These are phyloP conservation scores for Ogataea degrootiae DNA, from an alignment of 805 yeast genomes.

Conservation along the genomic window DNA sequence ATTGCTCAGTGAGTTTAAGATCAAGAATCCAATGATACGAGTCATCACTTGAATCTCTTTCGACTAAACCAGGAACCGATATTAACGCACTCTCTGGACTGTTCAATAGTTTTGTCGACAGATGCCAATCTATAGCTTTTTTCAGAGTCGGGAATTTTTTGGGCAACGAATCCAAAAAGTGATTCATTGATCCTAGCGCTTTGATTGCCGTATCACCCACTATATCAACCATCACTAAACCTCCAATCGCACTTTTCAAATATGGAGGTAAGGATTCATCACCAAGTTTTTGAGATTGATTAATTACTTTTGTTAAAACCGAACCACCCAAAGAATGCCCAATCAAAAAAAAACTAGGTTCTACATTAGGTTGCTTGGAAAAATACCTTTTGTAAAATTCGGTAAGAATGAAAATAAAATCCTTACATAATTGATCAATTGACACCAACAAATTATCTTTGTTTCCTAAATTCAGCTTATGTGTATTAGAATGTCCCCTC, in stretches of 20 bases:
- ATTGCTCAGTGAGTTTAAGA: constrained; percentile 53
- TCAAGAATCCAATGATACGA: constrained; percentile 57
- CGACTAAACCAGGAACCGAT: constrained; percentile 72
- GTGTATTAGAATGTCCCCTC: constrained; percentile 76
- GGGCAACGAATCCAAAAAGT: constrained; percentile 67
- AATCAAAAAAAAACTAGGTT: constrained; percentile 49
- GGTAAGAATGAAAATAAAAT: constrained; percentile 47
- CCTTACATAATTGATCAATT: constrained; percentile 50
- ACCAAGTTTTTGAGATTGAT: constrained; percentile 9
- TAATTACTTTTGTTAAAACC: constrained; percentile 54
- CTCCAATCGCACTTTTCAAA: constrained; percentile 40
- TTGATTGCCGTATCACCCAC: constrained; percentile 89
- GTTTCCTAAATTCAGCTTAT: constrained; percentile 14
- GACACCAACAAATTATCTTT: constrained; percentile 29
- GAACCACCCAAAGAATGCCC: constrained; percentile 97
- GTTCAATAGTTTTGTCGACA: constrained; percentile 49
- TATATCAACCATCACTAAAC: constrained; percentile 79
- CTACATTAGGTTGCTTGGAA: constrained; percentile 6
- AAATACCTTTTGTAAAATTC: constrained; percentile 29
- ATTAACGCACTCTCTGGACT: constrained; percentile 59
- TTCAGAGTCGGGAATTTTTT: constrained; percentile 43
- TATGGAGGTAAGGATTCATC: background rate
- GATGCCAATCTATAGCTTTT: constrained; percentile 80
- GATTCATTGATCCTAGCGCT: constrained; percentile 62
- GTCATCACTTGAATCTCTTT: constrained; percentile 11